Conservation (phyloP, 768 basidiomycete genomes). For the Leccinum subgranulosum region DNA sequence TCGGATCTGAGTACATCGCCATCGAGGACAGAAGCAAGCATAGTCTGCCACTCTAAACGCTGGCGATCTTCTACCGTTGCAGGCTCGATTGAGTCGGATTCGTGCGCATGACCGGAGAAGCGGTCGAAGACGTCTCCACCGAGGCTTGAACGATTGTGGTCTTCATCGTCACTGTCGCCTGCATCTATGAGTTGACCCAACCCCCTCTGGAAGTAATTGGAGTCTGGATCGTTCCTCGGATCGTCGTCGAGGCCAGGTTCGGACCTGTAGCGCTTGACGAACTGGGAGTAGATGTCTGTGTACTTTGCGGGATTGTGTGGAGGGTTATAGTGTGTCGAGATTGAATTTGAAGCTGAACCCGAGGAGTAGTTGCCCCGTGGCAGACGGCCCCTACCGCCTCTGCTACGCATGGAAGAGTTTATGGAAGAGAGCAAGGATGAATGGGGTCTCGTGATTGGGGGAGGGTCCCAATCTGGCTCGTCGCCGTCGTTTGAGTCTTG, state of each 20-base stretch:
- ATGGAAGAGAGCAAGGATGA: slow-evolving; percentile 25
- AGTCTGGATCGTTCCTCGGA: slow-evolving; percentile 77
- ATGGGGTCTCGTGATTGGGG: slow-evolving; percentile 28
- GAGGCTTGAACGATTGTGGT: slow-evolving; percentile 41
- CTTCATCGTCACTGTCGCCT: slow-evolving; percentile 78
- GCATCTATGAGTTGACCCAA: slow-evolving; percentile 65
- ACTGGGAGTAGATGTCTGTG: slow-evolving; percentile 74
- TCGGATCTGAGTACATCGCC: slow-evolving; percentile 96
- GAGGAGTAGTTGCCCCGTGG: slow-evolving; percentile 31
- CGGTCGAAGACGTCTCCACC: slow-evolving; percentile 48
- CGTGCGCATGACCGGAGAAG: slow-evolving; percentile 50
- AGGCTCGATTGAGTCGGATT: slow-evolving; percentile 63
- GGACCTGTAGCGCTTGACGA: slow-evolving; percentile 72
- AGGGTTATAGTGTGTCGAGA: slow-evolving; percentile 29
- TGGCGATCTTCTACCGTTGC: slow-evolving; percentile 74
- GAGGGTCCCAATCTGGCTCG: slow-evolving; percentile 44
- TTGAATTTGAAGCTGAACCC: slow-evolving; percentile 22
- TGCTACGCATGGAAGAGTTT: slow-evolving; percentile 29
- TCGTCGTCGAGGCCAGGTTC: slow-evolving; percentile 62
- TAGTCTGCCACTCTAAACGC: slow-evolving; percentile 91
- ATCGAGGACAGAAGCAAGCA: slow-evolving; percentile 88
- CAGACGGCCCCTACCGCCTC: slow-evolving; percentile 31
- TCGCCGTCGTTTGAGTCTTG: slow-evolving; percentile 46
- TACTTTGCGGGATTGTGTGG: slow-evolving; percentile 37
- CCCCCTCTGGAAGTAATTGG: slow-evolving; percentile 75